These are phyloP conservation scores for Sequoiadendron giganteum DNA, from an alignment of 75 land plant genomes.

Conservation along the genomic window DNA sequence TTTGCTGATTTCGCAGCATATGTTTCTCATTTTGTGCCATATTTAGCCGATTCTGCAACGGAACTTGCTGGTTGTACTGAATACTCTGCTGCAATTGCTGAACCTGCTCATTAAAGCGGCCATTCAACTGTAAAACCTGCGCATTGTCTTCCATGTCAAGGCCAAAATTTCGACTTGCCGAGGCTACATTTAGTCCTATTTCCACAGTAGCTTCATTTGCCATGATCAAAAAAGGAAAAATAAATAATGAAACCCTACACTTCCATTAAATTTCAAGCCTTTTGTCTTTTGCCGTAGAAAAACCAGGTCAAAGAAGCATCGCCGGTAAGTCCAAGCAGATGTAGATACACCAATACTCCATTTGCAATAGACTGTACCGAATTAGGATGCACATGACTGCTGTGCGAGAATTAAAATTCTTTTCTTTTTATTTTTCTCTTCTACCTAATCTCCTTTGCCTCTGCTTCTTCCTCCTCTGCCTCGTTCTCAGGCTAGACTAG, in stretches of 20 bases:
- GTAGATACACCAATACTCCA: neutral
- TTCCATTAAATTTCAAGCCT: neutral
- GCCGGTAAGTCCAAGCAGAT: neutral
- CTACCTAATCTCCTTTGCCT: neutral
- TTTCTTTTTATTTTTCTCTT: neutral
- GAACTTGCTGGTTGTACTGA: neutral
- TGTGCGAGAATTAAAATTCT: neutral
- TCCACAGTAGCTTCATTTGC: slow-evolving; percentile 5
- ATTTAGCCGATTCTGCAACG: neutral
- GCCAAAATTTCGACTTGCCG: neutral
- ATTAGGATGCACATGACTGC: neutral
- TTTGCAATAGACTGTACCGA: neutral
- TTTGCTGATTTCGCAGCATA: neutral
- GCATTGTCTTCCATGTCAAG: neutral
- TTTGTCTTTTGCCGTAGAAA: neutral
- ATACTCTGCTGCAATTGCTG: neutral
- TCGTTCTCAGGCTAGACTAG: neutral
- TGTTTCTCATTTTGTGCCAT: neutral
- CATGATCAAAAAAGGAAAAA: neutral
- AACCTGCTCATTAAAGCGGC: neutral
- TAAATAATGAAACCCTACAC: neutral
- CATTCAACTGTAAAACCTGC: neutral
- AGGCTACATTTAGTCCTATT: slow-evolving; percentile 4
- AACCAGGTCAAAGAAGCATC: neutral
- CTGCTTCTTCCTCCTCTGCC: neutral